These are phyloP conservation scores for Lodderomyces parapsilosis DNA, from an alignment of 1,139 yeast species.

Conservation along the genomic window DNA sequence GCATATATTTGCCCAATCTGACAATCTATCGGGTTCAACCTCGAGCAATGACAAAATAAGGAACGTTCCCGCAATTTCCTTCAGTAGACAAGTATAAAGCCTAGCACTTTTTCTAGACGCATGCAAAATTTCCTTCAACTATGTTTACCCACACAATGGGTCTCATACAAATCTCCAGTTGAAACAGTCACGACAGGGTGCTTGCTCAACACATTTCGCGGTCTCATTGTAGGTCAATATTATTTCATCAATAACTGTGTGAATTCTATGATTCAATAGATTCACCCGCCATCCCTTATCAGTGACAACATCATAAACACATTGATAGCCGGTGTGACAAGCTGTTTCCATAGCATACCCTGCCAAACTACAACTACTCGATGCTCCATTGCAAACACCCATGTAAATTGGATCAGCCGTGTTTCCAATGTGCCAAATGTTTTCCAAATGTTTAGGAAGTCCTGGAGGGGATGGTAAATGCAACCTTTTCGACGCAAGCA, in stretches of 20 bases:
- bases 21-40: too few relatives aligned
- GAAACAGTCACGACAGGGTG: constrained; percentile 85
- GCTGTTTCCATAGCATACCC: constrained; percentile 98
- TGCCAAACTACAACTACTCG: constrained; percentile 84
- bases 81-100: too few relatives aligned
- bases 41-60: too few relatives aligned
- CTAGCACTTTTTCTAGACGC: too few relatives aligned
- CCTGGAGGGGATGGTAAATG: constrained; percentile 96
- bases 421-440: constrained; percentile 94
- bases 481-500: constrained; percentile 74
- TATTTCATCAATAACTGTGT: constrained; percentile 85
- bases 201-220: constrained; percentile 70
- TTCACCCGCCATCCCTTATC: constrained; percentile 93
- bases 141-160: not conserved
- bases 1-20: too few relatives aligned
- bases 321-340: constrained; percentile 88
- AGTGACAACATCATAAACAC: constrained; percentile 85
- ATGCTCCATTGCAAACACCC: constrained; percentile 97
- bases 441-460: constrained; percentile 71
- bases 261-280: constrained; percentile 84
- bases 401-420: constrained; percentile 96
- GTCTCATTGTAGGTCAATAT: constrained; percentile 71
- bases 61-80: too few relatives aligned
- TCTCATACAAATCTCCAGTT: constrained; percentile 73
- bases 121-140: not conserved